Base-by-base conservation (phyloP, 495 filamentous ascomycete species). In the Pseudotulostoma volvatum region DNA sequence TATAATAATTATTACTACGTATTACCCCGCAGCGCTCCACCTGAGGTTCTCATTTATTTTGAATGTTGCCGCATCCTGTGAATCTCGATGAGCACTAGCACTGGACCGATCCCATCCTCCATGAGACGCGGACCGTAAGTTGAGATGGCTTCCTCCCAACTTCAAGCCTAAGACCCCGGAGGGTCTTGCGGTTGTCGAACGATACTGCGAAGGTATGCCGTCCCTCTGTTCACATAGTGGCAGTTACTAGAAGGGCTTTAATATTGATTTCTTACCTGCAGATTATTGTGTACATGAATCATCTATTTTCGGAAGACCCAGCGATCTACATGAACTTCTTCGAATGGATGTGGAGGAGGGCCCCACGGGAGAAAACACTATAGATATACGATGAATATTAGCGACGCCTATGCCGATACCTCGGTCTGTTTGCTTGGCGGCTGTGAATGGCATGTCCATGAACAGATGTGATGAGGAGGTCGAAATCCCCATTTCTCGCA, bases 21-120 rank as follows among this genome's bases (percentile, higher is more conserved):
- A n/a, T n/a, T n/a, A n/a, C n/a, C n/a, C n/a, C n/a, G n/a, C n/a
- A n/a, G n/a, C n/a, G n/a, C n/a, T n/a, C n/a, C n/a, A n/a, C n/a
- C n/a, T n/a, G n/a, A n/a, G n/a, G n/a, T n/a, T n/a, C n/a, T n/a
- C n/a, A n/a, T n/a, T n/a, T n/a, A n/a, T n/a, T n/a, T n/a, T n/a
- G n/a, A n/a, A n/a, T n/a, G n/a, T n/a, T n/a, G n/a, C n/a, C n/a
- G n/a, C n/a, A n/a, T 20, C 37, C 38, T 1, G 48, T 49, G 42
- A 30, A 59, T 15, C 14, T 1, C n/a, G 32, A 48, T 46, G 31
- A 56, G 31, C 41, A 53, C 40, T 25, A 59, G 35, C 48, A 44
- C 44, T 59, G 41, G 56, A 52, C 51, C 37, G 40, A 57, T 33
- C 48, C 52, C 17, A 57, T 59, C 25, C 52, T 59, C 42, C 11